Percentiles rank a stretch among this genome's conserved stretches.
phyloP scores from a whole-genome alignment of 83 land plant genomes.

The Larix sibirica region DNA sequence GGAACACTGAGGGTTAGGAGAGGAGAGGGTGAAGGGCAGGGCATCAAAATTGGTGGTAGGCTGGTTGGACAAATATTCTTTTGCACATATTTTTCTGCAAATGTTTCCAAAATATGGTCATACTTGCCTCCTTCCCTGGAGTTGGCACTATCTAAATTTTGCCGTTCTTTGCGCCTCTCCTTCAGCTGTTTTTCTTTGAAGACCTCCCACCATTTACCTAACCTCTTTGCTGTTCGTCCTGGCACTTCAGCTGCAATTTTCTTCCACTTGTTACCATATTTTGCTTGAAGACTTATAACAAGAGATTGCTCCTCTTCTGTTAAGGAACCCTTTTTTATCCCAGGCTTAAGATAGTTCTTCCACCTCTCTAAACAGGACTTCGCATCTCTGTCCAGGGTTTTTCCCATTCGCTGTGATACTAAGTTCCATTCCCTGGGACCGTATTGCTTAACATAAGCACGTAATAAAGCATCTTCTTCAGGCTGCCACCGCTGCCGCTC shows the following conservation, averaged over 20 bases:
- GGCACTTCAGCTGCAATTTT: slow-evolving; percentile 41
- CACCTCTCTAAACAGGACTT: slow-evolving; percentile 44
- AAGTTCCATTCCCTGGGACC: slow-evolving; percentile 37
- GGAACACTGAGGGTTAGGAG: background rate
- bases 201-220: slow-evolving; percentile 58
- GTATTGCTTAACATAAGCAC: slow-evolving; percentile 53
- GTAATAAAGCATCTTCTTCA: slow-evolving; percentile 61
- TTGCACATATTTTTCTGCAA: slow-evolving; percentile 36
- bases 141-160: slow-evolving; percentile 15
- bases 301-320: slow-evolving; percentile 39
- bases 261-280: slow-evolving; percentile 52
- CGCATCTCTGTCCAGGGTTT: slow-evolving; percentile 33
- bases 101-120: slow-evolving; percentile 35
- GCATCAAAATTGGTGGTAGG: slow-evolving; percentile 12
- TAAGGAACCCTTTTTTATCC: slow-evolving; percentile 36
- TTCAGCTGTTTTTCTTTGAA: slow-evolving; percentile 44
- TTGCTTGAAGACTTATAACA: slow-evolving; percentile 40
- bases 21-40: slow-evolving; percentile 6
- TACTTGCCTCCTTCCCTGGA: slow-evolving; percentile 21
- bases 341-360: slow-evolving; percentile 52
- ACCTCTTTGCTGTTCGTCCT: slow-evolving; percentile 43
- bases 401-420: slow-evolving; percentile 36
- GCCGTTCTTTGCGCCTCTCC: slow-evolving; percentile 20
- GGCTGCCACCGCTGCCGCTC: slow-evolving; percentile 71
- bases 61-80: slow-evolving; percentile 16